Conservation (phyloP, 2,329 filamentous ascomycete genomes). For the Stachybotrys echinatus region DNA sequence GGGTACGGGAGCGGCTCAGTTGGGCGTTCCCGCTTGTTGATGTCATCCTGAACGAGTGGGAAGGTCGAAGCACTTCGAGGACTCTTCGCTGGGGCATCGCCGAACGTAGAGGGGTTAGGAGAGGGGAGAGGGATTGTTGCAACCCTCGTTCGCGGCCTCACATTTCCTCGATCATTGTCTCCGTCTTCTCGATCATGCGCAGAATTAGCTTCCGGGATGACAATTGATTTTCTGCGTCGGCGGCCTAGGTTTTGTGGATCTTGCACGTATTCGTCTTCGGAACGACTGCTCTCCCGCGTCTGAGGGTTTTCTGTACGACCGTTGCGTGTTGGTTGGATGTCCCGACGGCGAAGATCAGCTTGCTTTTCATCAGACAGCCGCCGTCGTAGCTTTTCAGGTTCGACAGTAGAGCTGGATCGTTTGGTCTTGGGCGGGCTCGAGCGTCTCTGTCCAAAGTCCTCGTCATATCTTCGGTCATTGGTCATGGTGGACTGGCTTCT, state of each 20-base stretch:
- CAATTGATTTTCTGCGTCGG: slow-evolving; percentile 26
- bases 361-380: slow-evolving; percentile 26
- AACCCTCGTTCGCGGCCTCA: slow-evolving; percentile 28
- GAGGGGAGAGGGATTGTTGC: slow-evolving; percentile 27
- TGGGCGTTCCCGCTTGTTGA: slow-evolving; percentile 12
- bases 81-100: slow-evolving; percentile 8
- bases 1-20: slow-evolving; percentile 29
- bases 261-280: slow-evolving; percentile 32
- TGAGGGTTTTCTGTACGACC: slow-evolving; percentile 26
- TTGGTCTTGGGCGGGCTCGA: slow-evolving; percentile 20
- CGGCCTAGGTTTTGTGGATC: slow-evolving; percentile 18
- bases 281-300: slow-evolving; percentile 28
- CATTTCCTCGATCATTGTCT: slow-evolving; percentile 10
- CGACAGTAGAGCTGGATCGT: slow-evolving; percentile 18
- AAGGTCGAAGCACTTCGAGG: slow-evolving; percentile 25
- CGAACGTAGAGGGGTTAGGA: slow-evolving; percentile 13
- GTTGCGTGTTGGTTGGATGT: slow-evolving; percentile 14
- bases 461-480: slow-evolving; percentile 19
- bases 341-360: slow-evolving; percentile 17
- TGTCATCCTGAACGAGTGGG: slow-evolving; percentile 15
- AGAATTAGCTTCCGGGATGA: slow-evolving; percentile 27
- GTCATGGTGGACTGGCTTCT: slow-evolving; percentile 22
- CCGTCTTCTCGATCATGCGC: slow-evolving; percentile 16
- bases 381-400: slow-evolving; percentile 18
- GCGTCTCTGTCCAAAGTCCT: slow-evolving; percentile 14